phyloP scores from a whole-genome alignment of 495 filamentous ascomycete genomes.

The Delitschia confertaspora region DNA sequence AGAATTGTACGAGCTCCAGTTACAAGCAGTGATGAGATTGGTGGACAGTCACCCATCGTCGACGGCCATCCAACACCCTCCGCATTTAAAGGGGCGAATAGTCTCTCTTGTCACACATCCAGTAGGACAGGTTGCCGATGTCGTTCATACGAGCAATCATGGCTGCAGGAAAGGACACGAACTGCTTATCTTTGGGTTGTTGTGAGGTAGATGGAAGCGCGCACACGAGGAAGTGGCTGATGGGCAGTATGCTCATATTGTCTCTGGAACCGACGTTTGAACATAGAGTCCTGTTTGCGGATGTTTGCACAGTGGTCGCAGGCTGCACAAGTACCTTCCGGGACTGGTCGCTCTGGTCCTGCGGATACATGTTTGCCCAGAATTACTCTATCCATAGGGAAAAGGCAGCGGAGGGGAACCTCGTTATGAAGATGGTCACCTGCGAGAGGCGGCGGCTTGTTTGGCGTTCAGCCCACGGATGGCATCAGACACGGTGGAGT shows the following conservation, averaged over 20 bases:
- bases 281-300: too few species aligned
- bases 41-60: neutral
- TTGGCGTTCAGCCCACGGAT: constrained; percentile 24
- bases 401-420: too few species aligned
- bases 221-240: too few species aligned
- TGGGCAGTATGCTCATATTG: too few species aligned
- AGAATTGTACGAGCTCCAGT: constrained; percentile 4
- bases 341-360: too few species aligned
- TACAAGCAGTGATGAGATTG: constrained; percentile 10
- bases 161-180: neutral
- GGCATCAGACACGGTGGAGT: constrained; percentile 23
- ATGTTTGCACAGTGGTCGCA: too few species aligned
- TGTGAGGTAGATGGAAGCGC: constrained; percentile 9
- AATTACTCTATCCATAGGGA: too few species aligned
- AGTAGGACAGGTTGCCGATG: constrained; percentile 1
- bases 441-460: constrained; percentile 21
- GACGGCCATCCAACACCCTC: constrained; percentile 10
- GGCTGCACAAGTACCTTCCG: too few species aligned
- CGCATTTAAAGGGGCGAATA: constrained; percentile 13
- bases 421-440: too few species aligned
- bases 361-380: too few species aligned
- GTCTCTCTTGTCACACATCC: constrained; percentile 5
- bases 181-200: constrained; percentile 16
- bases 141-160: constrained; percentile 9
- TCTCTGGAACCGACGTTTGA: too few species aligned